Evolutionary conservation across 768 basidiomycete species (phyloP).

Genomic region (Tricholoma sp.): DNA sequence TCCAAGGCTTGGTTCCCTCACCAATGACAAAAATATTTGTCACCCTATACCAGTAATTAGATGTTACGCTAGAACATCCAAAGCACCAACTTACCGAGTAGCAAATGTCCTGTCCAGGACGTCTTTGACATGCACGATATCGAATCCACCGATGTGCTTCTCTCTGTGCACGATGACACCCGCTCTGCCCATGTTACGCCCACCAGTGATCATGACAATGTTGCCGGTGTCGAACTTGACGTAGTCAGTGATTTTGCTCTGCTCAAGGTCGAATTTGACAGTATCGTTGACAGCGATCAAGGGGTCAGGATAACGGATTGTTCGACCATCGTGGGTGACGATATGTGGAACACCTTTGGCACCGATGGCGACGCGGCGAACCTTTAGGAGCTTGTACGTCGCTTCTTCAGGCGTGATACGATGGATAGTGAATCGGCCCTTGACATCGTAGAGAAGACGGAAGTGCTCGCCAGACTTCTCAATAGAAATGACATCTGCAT

Average conservation of each 20-base stretch:
- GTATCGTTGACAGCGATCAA: slow-evolving; percentile 94
- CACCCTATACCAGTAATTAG: slow-evolving; percentile 45
- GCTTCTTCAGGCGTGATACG: slow-evolving; percentile 98
- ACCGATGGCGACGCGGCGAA: slow-evolving; percentile 87
- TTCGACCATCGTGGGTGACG: slow-evolving; percentile 98
- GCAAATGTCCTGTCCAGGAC: slow-evolving; percentile 94
- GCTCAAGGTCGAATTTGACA: slow-evolving; percentile 93
- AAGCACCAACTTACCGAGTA: slow-evolving; percentile 67
- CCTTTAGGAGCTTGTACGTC: slow-evolving; percentile 93
- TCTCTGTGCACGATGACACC: slow-evolving; percentile 96
- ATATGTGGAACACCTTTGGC: slow-evolving; percentile 93
- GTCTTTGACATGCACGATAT: slow-evolving; percentile 98
- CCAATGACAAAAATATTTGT: slow-evolving; percentile 99
- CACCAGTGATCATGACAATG: slow-evolving; percentile 96
- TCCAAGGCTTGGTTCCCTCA: slow-evolving; percentile 91
- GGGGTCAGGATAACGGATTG: slow-evolving; percentile 99
- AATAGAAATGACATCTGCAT: slow-evolving; percentile 86
- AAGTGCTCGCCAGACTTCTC: slow-evolving; percentile 99
- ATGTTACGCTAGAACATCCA: neutral
- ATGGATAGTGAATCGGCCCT: slow-evolving; percentile 99
- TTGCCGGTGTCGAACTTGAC: slow-evolving; percentile 98
- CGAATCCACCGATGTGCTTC: slow-evolving; percentile 97
- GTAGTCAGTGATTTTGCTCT: slow-evolving; percentile 88
- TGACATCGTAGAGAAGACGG: slow-evolving; percentile 98
- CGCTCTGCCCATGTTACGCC: slow-evolving; percentile 98